Conservation (phyloP, 345 rosid species). For the Firmiana major region DNA sequence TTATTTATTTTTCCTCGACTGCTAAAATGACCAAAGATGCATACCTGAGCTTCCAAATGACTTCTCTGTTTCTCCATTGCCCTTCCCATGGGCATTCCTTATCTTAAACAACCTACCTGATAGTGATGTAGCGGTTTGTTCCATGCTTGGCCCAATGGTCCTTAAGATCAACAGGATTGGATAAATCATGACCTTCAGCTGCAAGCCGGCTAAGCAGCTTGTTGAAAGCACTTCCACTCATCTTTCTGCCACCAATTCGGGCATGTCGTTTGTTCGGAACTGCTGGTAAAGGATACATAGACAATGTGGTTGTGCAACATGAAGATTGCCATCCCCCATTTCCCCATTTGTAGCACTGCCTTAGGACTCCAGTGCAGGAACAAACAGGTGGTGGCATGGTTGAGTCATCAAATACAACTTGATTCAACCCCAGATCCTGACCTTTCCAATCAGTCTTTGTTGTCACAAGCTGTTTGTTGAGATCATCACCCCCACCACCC, state of each 20-base stretch:
- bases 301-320: slow-evolving; percentile 89
- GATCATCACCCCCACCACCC: slow-evolving; percentile 40
- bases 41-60: background rate
- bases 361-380: slow-evolving; percentile 81
- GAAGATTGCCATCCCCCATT: slow-evolving; percentile 99
- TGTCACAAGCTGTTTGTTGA: slow-evolving; percentile 39
- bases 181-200: slow-evolving; percentile 68
- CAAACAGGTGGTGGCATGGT: slow-evolving; percentile 92
- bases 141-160: slow-evolving; percentile 84
- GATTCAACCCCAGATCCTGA: slow-evolving; percentile 85
- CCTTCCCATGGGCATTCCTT: background rate
- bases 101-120: slow-evolving; percentile 27
- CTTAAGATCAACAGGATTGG: slow-evolving; percentile 66
- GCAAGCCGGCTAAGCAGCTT: slow-evolving; percentile 92
- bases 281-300: slow-evolving; percentile 83
- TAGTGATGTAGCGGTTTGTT: slow-evolving; percentile 54
- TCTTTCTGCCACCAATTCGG: slow-evolving; percentile 88
- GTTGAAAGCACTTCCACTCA: slow-evolving; percentile 98
- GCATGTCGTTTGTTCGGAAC: slow-evolving; percentile 90
- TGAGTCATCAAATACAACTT: slow-evolving; percentile 77
- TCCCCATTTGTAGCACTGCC: slow-evolving; percentile 99
- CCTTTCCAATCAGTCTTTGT: slow-evolving; percentile 84
- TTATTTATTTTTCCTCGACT: background rate
- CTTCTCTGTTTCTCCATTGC: background rate
- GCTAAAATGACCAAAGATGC: slow-evolving; percentile 2